phyloP scores from a whole-genome alignment of 306 rosid species.

The Hylodesmum podocarpum region DNA sequence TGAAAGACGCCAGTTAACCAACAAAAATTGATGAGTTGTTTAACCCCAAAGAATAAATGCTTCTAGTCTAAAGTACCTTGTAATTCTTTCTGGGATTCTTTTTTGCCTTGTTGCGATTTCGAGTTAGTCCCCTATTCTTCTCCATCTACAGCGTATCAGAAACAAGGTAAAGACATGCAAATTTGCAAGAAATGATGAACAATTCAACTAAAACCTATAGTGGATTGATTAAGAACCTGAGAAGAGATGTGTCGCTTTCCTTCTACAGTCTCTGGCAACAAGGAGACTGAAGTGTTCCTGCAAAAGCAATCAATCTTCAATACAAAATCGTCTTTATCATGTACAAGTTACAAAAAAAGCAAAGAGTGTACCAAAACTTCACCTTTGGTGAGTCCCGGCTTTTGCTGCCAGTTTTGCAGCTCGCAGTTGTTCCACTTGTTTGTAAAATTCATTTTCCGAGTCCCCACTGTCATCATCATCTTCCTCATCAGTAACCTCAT shows the following conservation, averaged over 20 bases:
- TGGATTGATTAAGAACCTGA: conserved; percentile 48
- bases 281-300: conserved; percentile 49
- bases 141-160: conserved; percentile 49
- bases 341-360: background rate
- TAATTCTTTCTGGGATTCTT: conserved; percentile 96
- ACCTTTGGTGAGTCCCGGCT: conserved; percentile 60
- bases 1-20: background rate
- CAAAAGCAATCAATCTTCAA: conserved; percentile 14
- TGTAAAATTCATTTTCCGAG: conserved; percentile 69
- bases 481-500: conserved; percentile 40
- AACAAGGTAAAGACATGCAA: background rate
- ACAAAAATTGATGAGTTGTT: background rate
- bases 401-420: conserved; percentile 72
- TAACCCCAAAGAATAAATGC: background rate
- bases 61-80: conserved; percentile 56
- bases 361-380: conserved; percentile 19
- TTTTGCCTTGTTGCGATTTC: conserved; percentile 57
- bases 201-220: background rate
- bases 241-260: conserved; percentile 70
- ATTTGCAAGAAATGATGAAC: background rate
- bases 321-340: background rate
- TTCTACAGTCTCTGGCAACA: conserved; percentile 54
- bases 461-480: conserved; percentile 46
- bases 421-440: conserved; percentile 53
- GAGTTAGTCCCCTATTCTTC: conserved; percentile 86